Evolutionary conservation across 1,284 basidiomycete genomes (phyloP), one percentile per base, ranked within the genome.

Genomic region (Sporisorium scitamineum): DNA sequence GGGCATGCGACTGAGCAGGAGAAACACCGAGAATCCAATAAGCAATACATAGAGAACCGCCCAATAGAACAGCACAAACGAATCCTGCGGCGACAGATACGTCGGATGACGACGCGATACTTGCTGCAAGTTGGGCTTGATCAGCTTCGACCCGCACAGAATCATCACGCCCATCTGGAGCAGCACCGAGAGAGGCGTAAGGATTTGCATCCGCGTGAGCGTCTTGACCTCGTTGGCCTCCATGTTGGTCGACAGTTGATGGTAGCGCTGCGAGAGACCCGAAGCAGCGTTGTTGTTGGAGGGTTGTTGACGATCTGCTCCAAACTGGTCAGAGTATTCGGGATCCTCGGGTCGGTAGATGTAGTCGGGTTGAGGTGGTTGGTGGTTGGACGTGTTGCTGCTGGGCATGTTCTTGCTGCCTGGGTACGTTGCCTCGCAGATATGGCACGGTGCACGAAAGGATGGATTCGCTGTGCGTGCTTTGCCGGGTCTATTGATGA

Each of bases 21-120:
- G 88, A 16, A 94, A 87, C 3, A 93, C 77, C 67, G 93, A 95
- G 80, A 94, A 93, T 0, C 92, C 93, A 55, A 95, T 88, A 84
- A 92, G 90, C 0, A 89, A 66, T 2, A 83, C 63, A 68, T 86
- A 88, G 5, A 87, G 70, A n/a, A 87, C 48, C 3, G 84, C 85
- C 65, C 93, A 88, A 85, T 93, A 95, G 9, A 90, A 81, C 0
- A 89, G 89, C 10, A 94, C 88, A 70, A 93, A 87, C 2, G 86
- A 86, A 0, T 89, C 88, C 31, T 89, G 88, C 0, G 94, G 93
- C 0, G 92, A 91, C 48, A 95, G 88, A 8, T 92, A 88, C 0
- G 93, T 91, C 0, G 91, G 91, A 80, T 92, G 89, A 31, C 60
- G 58, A 51, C 68, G 59, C 11, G 68, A 61, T 5, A 81, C 76